Base-by-base conservation (phyloP, 257 asterid species). In the Capsicum pubescens region DNA sequence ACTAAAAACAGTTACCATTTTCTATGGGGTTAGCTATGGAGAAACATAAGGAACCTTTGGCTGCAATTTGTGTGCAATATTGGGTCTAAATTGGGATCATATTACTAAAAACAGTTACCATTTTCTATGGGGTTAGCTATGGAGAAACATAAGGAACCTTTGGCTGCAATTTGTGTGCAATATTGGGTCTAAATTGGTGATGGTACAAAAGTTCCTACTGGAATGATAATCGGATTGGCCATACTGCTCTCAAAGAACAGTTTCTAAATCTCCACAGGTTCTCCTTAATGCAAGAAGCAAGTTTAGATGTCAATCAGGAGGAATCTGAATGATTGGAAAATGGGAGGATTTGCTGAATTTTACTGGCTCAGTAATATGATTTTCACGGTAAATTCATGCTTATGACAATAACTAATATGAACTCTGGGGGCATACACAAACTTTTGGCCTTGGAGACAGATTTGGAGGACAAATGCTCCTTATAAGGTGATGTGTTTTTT, bases 171-270 rank as follows among this genome's bases (percentile, higher is more conserved):
- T 68, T 39, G 77, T 68, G 26, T 32, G 48, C 74, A 67, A 0
- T 35, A 67, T 35, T 13, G 32, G 77, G 14, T 39, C 16, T 69
- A 8, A 36, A 69, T 69, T 69, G 77, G 77, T 69, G 54, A 39
- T 69, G 54, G 77, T 16, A 69, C 54, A 69, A 16, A 69, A 69
- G 4, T 39, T 15, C 8, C n/a, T 39, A 39, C 52, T 39, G 72
- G 19, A 35, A 32, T 66, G 72, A 35, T 35, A 32, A 14, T 44
- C 13, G 54, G 77, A 69, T 39, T 39, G 55, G 26, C 77, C 77
- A 36, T 36, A 26, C 44, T 68, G 50, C 52, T 68, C 52, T 68
- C 52, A 68, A 68, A 68, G 76, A 68, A 68, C 52, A 68, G 76
- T 36, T 36, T 52, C 76, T 13, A 68, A 50, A 68, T 68, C 21